Conservation (phyloP, 805 yeast species). For the Starmerella davenportii region DNA sequence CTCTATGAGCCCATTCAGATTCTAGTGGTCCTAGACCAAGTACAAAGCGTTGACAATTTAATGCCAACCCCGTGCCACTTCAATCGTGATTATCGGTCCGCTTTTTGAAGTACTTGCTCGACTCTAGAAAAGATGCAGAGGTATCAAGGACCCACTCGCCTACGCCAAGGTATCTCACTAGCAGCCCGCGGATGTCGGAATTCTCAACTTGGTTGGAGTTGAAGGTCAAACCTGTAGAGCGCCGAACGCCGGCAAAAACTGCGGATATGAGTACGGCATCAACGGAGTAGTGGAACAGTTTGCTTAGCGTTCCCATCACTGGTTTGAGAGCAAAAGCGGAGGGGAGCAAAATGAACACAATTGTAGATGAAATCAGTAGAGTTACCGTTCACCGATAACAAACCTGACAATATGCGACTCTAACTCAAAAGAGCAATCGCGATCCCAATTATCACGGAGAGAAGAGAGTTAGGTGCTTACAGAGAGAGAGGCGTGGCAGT, state of each 20-base stretch:
- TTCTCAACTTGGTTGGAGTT: constrained; percentile 35
- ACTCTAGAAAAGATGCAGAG: constrained; percentile 47
- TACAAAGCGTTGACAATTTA: too few relatives aligned
- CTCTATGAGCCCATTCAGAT: too few relatives aligned
- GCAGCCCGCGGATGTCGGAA: constrained; percentile 25
- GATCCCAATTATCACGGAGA: too few relatives aligned
- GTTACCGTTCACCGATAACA: too few relatives aligned
- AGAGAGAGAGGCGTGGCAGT: too few relatives aligned
- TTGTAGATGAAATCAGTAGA: neutral
- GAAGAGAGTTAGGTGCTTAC: too few relatives aligned
- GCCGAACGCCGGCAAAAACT: constrained; percentile 67
- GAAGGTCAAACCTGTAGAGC: constrained; percentile 58
- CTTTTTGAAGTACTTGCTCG: constrained; percentile 46
- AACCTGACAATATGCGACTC: too few relatives aligned
- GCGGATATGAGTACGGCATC: constrained; percentile 68
- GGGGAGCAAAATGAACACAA: too few relatives aligned
- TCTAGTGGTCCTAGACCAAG: too few relatives aligned
- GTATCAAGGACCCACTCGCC: constrained; percentile 78
- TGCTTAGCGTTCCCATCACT: constrained; percentile 31
- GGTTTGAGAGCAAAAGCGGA: neutral
- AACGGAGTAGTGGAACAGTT: constrained; percentile 48
- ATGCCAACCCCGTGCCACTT: too few relatives aligned
- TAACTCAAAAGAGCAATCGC: too few relatives aligned
- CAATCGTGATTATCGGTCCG: neutral
- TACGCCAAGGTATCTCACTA: constrained; percentile 49